Base-by-base conservation (phyloP, 176 grass and related monocot genomes). In the Pontederia crassipes region DNA sequence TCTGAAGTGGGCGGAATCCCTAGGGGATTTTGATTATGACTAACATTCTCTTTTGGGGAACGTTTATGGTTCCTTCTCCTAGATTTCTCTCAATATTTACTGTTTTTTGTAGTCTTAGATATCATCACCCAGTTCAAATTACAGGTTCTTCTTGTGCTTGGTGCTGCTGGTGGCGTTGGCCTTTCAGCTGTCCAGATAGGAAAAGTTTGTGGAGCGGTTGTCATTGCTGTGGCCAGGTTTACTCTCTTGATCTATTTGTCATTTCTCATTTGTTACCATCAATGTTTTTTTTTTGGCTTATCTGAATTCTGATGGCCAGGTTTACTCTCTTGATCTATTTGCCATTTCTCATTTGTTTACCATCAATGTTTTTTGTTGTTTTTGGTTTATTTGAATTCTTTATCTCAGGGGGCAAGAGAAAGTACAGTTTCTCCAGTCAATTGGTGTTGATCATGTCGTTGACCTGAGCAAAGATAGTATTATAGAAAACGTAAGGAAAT, bases 141-240 rank as follows among this genome's bases (percentile, higher is more conserved):
- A 61, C 76, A 97, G 92, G 92, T 91, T 69, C 69, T 97, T 64
- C 92, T 97, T 80, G 81, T 97, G 75, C 83, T 97, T 65, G 92
- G 92, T 75, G 92, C 92, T 73, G 92, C 87, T 73, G 87, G 92
- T 15, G 92, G 92, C 75, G 92, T 91, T 17, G 92, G 92, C 49
- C 55, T 76, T 61, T 97, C 92, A 29, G 87, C 92, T 55, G 74
- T 97, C 74, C 92, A 97, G 65, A 97, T 97, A 74, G 92, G 92
- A 65, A 97, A 97, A 97, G 81, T 91, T 73, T 88, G 74, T 62
- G 84, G 92, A 78, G 78, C 92, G 80, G 64, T 91, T 67, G 79
- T 97, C 59, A 80, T 97, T 78, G 92, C 83, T 48, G 81, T 91
- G 79, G 87, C 81, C 63, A 97, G 92, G 92, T 97, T 57, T 45